A percentile compares a stretch with the other conserved stretches of the same genome.
Conservation (phyloP, 495 filamentous ascomycete genomes). For the Corynascus novoguineensis region DNA sequence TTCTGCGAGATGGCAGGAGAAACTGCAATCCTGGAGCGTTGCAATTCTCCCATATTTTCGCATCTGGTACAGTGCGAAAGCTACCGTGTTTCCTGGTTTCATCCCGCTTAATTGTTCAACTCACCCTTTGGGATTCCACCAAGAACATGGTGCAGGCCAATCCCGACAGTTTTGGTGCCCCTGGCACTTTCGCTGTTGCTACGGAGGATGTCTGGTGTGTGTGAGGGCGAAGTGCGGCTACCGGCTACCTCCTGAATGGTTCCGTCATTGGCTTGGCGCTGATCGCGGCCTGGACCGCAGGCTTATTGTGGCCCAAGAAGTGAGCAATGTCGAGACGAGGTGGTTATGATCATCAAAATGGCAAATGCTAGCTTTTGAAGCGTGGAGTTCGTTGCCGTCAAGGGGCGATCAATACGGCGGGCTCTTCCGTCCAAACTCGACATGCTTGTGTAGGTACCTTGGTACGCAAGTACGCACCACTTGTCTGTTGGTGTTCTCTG, state of each 20-base stretch:
- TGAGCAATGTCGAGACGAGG: background rate
- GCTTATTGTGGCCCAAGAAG: background rate
- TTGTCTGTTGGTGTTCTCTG: too few species aligned
- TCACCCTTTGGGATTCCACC: background rate
- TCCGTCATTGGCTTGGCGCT: conserved; percentile 28
- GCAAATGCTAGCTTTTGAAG: too few species aligned
- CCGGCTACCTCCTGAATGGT: conserved; percentile 17
- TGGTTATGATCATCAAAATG: background rate
- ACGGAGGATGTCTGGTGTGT: conserved; percentile 1
- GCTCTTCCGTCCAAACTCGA: too few species aligned
- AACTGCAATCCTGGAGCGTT: background rate
- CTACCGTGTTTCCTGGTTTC: background rate
- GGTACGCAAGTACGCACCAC: too few species aligned
- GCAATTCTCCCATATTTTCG: conserved; percentile 1
- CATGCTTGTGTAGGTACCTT: too few species aligned
- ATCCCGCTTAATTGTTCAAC: conserved; percentile 7
- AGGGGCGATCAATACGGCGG: too few species aligned
- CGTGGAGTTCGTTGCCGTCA: too few species aligned
- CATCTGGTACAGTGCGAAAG: background rate
- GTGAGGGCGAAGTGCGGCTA: conserved; percentile 2
- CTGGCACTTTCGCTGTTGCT: background rate
- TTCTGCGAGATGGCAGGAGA: background rate
- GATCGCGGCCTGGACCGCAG: conserved; percentile 27
- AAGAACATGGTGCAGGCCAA: background rate
- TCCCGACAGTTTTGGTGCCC: background rate